A percentile compares a stretch with the other conserved stretches of the same genome.
phyloP scores from a whole-genome alignment of 495 filamentous ascomycete species.

The Annulohypoxylon maeteangense region DNA sequence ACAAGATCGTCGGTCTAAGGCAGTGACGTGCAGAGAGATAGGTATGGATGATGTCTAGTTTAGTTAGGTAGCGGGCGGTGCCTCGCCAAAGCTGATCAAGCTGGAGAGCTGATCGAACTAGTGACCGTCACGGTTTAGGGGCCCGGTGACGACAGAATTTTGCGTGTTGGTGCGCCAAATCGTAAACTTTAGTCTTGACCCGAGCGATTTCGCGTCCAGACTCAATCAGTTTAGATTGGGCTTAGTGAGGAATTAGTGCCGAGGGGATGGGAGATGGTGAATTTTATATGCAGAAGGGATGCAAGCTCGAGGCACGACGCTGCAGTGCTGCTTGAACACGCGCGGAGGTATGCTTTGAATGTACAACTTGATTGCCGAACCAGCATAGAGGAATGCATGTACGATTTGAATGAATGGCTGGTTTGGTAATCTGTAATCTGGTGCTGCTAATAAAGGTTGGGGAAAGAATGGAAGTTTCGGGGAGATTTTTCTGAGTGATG shows the following conservation, averaged over 20 bases:
- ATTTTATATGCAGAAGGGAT: constrained; percentile 45
- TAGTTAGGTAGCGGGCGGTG: constrained; percentile 17
- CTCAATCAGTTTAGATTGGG: constrained; percentile 46
- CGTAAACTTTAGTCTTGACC: constrained; percentile 40
- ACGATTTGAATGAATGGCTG: constrained; percentile 40
- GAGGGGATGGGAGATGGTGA: constrained; percentile 46
- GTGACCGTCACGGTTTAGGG: constrained; percentile 39
- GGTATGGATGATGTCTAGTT: constrained; percentile 28
- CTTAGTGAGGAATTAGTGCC: constrained; percentile 45
- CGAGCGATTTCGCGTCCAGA: constrained; percentile 43
- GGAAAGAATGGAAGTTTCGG: constrained; percentile 42
- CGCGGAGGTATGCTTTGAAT: constrained; percentile 43
- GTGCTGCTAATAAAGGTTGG: constrained; percentile 31
- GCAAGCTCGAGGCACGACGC: constrained; percentile 43
- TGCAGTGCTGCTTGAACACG: constrained; percentile 43
- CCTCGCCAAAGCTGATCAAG: constrained; percentile 25
- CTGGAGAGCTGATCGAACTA: constrained; percentile 30
- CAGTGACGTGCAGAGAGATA: constrained; percentile 40
- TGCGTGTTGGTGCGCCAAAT: constrained; percentile 43
- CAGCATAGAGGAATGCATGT: constrained; percentile 44
- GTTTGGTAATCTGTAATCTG: constrained; percentile 43
- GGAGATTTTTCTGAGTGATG: constrained; percentile 32
- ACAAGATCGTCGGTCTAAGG: constrained; percentile 38
- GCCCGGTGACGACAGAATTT: constrained; percentile 44
- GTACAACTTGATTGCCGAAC: constrained; percentile 46